Evolutionary conservation across 768 basidiomycete genomes (phyloP).

Genomic region (Phallus indusiatus): DNA sequence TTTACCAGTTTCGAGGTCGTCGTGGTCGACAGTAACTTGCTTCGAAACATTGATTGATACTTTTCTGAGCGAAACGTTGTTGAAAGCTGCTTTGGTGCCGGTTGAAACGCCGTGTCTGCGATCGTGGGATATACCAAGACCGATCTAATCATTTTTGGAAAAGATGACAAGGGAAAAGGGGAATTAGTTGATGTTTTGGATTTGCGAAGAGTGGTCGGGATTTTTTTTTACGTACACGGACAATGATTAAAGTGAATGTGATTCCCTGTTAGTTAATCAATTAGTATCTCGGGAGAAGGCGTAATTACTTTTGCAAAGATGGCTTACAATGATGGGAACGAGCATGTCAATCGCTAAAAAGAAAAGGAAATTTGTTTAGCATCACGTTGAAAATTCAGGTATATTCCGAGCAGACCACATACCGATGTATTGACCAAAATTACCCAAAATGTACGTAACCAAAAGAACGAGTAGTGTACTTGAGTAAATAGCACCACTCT

Average conservation of each 20-base stretch:
- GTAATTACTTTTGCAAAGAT: not conserved
- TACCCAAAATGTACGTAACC: not conserved
- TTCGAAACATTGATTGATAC: not conserved
- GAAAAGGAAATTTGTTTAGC: constrained; percentile 12
- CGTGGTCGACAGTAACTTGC: not conserved
- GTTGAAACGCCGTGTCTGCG: not conserved
- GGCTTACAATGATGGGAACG: constrained; percentile 1
- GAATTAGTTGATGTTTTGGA: not conserved
- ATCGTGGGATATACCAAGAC: not conserved
- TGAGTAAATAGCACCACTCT: constrained; percentile 30
- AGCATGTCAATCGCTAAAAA: constrained; percentile 15
- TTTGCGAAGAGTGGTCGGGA: not conserved
- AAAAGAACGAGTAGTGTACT: constrained; percentile 23
- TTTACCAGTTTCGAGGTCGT: not conserved
- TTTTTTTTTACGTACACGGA: not conserved
- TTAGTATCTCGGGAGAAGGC: not conserved
- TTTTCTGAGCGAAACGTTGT: not conserved
- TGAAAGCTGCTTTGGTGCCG: not conserved
- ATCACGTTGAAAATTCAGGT: not conserved
- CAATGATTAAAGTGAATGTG: not conserved
- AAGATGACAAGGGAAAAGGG: not conserved
- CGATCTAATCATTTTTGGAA: not conserved
- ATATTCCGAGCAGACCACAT: not conserved
- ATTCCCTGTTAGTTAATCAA: not conserved
- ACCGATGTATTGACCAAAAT: not conserved